These are phyloP conservation scores for Musa acuminata DNA, from an alignment of 176 grass and related monocot genomes.

Conservation along the genomic window DNA sequence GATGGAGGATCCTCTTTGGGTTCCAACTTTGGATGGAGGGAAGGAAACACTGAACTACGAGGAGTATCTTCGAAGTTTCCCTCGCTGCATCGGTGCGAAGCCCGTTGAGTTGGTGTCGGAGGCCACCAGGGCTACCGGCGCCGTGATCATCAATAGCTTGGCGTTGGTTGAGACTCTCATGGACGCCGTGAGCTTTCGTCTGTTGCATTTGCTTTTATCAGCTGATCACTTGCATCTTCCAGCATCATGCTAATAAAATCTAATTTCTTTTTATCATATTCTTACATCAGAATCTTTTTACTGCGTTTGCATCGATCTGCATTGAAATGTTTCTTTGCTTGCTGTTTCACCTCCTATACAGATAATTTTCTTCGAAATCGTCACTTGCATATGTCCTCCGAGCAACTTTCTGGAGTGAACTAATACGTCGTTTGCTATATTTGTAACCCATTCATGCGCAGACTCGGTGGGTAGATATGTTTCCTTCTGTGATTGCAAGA, in stretches of 20 bases:
- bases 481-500: slow-evolving; percentile 72
- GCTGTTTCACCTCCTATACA: too few relatives aligned
- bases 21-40: slow-evolving; percentile 23
- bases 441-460: neutral
- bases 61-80: slow-evolving; percentile 49
- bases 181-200: slow-evolving; percentile 41
- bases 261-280: too few relatives aligned
- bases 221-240: too few relatives aligned
- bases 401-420: too few relatives aligned
- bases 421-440: neutral
- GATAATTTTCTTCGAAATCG: too few relatives aligned
- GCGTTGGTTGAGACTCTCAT: slow-evolving; percentile 67
- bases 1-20: slow-evolving; percentile 64
- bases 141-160: slow-evolving; percentile 40
- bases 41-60: slow-evolving; percentile 41
- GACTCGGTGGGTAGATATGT: slow-evolving; percentile 53
- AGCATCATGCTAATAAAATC: too few relatives aligned
- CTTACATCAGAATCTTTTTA: too few relatives aligned
- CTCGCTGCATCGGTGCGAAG: slow-evolving; percentile 37
- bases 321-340: too few relatives aligned
- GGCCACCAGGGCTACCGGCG: slow-evolving; percentile 52
- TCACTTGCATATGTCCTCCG: too few relatives aligned
- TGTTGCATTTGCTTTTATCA: neutral
- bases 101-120: slow-evolving; percentile 51
- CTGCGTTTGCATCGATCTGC: too few relatives aligned